Evolutionary conservation across 208 protist genomes (phyloP).

Genomic region (Acanthamoeba sp.): DNA sequence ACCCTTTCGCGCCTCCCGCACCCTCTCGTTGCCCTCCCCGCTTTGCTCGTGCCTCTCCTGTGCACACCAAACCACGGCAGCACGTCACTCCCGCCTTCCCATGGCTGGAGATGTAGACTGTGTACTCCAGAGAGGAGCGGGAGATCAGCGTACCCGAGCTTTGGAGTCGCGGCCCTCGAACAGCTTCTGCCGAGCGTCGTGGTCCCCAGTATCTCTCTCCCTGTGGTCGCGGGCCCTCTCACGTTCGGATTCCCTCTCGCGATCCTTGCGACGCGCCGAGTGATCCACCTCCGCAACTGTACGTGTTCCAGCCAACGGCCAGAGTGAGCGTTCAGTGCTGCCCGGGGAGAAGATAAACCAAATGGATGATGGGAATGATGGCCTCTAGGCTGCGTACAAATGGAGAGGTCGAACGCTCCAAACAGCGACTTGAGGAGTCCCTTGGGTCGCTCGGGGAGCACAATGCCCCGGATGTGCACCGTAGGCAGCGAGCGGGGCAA

Average conservation of each 20-base stretch:
- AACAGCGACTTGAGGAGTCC: conserved; percentile 50
- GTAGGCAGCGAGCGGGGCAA: neutral
- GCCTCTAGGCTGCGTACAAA: neutral
- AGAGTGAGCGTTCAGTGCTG: neutral
- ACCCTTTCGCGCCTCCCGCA: conserved; percentile 7
- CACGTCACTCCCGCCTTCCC: too few relatives aligned
- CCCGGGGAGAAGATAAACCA: neutral
- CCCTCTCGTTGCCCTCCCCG: conserved; percentile 32
- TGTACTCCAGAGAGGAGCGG: too few relatives aligned
- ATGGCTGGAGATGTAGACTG: too few relatives aligned
- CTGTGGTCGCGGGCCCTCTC: neutral
- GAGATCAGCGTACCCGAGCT: neutral
- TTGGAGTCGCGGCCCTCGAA: conserved; percentile 39
- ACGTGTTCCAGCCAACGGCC: too few relatives aligned
- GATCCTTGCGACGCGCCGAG: neutral
- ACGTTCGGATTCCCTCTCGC: neutral
- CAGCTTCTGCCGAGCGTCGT: conserved; percentile 34
- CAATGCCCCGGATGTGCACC: conserved; percentile 28
- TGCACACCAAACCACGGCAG: neutral
- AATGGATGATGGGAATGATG: too few relatives aligned
- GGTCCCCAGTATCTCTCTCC: neutral
- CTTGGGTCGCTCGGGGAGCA: conserved; percentile 33
- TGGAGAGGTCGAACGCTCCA: conserved; percentile 15
- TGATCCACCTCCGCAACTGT: conserved; percentile 41
- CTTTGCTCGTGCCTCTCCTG: neutral